Base-by-base conservation (phyloP, 1,139 yeast genomes). In the Blastobotrys persicus region DNA sequence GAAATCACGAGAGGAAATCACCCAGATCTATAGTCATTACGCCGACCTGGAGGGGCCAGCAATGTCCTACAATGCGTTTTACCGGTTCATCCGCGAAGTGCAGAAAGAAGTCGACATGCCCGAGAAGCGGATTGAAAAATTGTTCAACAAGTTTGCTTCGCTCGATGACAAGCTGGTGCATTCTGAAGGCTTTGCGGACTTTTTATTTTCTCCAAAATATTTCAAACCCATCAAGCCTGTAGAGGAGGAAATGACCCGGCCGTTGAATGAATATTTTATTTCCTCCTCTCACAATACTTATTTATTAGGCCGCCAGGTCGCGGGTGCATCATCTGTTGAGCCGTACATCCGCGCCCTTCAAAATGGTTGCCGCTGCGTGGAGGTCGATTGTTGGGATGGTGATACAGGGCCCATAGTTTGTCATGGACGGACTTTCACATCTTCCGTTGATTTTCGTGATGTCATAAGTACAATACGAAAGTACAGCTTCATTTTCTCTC, bases 221-320 rank as follows among this genome's bases (percentile, higher is more conserved):
- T 70, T 26, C 74, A 78, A 14, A 55, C 71, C 45, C 48, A 59
- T 58, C 59, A 42, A 51, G 4, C 61, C 58, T 59, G 48, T 48
- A 53, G 61, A 49, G 44, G 76, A 67, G 53, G 85, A 85, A 58
- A 79, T 79, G 59, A 66, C 79, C 2, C 75, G 76, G 34, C 98
- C 98, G 0, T 63, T 94, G 39, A 88, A 81, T 60, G 92, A 89
- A 57, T 94, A 94, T 63, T 89, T 74, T 62, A 85, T 94, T 28
- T 88, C 96, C 0, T 87, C 97, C 0, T 89, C 98, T 0, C 99
- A 94, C 65, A 94, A 94, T 64, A 94, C 98, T 0, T 94, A 92
- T 63, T 72, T 94, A 9, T 69, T 82, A 20, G 98, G 98, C 0
- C 76, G 95, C 32, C 98, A 94, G 63, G 77, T 88, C n/a, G 95